Base-by-base conservation (phyloP, 768 basidiomycete species). In the Tricholoma sp. region DNA sequence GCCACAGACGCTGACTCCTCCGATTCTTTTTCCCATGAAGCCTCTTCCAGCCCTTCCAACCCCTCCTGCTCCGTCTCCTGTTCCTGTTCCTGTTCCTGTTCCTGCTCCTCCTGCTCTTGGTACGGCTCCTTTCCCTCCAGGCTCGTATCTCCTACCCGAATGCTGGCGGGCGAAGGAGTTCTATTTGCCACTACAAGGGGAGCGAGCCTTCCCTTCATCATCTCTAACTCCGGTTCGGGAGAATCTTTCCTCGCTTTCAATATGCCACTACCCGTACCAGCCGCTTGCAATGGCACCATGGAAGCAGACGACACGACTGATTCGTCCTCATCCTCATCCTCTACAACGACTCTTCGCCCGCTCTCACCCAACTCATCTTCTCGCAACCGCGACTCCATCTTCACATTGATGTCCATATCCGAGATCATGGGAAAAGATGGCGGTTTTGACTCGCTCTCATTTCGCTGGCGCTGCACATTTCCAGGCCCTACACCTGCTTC, bases 141-240 rank as follows among this genome's bases (percentile, higher is more conserved):
- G n/a, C 42, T 29, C 34, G 9, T n/a, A 8, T 32, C 31, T 49
- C n/a, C 29, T n/a, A 29, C 12, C 4, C 24, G 15, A 5, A 28
- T 24, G 6, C 3, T n/a, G 8, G 62, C 17, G 10, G 66, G 68
- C 8, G 64, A 67, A 4, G 66, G 70, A n/a, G 68, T 70, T 18
- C 68, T 59, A 53, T 69, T 68, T 8, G 61, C 57, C 10, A 67
- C 60, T 1, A 58, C 59, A 6, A 65, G 57, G 3, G 61, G 62
- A 10, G 57, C 62, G 6, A 55, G 31, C 29, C 50, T 52, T 31
- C 18, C 32, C 28, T 47, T 60, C 34, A 36, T 57, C 31, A 53
- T 47, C 39, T 63, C 61, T 3, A 65, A 63, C n/a, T 70, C 66
- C 1, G 68, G 67, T 28, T 57, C 59, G 2, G 61, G 61, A 4